Percentiles rank a stretch among this genome's conserved stretches.
These are phyloP conservation scores for Mycena epipterygia DNA, from an alignment of 768 basidiomycete genomes.

Conservation along the genomic window DNA sequence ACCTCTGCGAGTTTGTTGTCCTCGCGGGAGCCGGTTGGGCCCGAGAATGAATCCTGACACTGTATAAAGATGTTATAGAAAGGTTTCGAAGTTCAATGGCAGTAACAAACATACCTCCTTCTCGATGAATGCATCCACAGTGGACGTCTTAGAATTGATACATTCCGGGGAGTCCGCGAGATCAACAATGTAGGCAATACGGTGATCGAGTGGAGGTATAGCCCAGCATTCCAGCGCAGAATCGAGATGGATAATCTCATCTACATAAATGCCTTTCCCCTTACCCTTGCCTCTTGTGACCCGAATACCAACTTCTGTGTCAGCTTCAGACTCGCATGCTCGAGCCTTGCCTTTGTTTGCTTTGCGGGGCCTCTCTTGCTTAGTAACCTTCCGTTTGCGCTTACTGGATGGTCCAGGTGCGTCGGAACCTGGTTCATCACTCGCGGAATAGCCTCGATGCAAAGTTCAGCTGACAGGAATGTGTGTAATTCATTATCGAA, in stretches of 20 bases:
- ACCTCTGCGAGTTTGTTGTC: no score
- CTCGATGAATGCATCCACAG: constrained; percentile 18
- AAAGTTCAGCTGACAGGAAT: no score
- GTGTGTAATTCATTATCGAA: no score
- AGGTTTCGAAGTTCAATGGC: no score
- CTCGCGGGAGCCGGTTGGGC: no score
- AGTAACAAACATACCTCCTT: constrained; percentile 16
- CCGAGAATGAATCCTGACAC: no score
- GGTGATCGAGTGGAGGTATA: not conserved
- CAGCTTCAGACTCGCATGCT: not conserved
- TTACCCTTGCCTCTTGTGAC: not conserved
- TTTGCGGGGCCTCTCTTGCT: not conserved
- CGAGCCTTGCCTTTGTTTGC: not conserved
- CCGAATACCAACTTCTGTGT: not conserved
- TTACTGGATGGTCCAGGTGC: not conserved
- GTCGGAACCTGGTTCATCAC: not conserved
- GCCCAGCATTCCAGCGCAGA: not conserved
- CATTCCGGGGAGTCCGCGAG: not conserved
- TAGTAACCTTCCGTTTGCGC: not conserved
- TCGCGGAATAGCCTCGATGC: no score
- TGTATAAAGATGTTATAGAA: no score
- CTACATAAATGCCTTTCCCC: not conserved
- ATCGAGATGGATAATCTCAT: not conserved
- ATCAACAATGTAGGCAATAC: constrained; percentile 1
- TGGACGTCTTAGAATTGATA: not conserved